phyloP scores from a whole-genome alignment of 495 filamentous ascomycete species.

The Talaromyces trachyspermus region DNA sequence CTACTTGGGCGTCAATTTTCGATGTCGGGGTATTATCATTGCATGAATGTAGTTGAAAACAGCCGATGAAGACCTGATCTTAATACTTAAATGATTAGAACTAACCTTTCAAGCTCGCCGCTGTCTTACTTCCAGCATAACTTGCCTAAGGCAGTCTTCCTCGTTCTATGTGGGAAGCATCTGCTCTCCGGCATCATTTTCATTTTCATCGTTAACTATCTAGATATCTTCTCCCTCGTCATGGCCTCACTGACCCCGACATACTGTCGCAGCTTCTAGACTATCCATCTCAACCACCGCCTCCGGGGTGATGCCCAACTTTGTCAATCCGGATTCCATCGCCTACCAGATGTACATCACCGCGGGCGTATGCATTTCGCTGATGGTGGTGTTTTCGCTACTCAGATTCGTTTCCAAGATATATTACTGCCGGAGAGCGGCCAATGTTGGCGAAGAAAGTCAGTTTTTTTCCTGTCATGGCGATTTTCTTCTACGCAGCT shows the following conservation, averaged over 20 bases:
- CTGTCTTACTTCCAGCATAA: neutral
- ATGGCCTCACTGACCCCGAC: conserved; percentile 8
- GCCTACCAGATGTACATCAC: conserved; percentile 8
- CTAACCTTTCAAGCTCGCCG: neutral
- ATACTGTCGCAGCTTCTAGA: conserved; percentile 4
- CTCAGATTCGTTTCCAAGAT: neutral
- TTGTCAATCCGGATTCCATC: conserved; percentile 8
- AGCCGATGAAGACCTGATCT: neutral
- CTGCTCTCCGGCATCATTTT: neutral
- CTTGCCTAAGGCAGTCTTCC: neutral
- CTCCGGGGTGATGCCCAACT: conserved; percentile 17
- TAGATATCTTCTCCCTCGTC: neutral
- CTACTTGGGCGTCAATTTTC: neutral
- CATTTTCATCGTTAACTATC: neutral
- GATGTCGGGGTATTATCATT: neutral
- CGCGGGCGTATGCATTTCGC: neutral
- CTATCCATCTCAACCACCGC: conserved; percentile 5
- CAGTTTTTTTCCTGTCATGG: neutral
- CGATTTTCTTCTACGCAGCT: neutral
- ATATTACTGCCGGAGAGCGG: neutral
- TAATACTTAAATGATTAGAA: neutral
- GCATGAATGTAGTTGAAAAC: neutral
- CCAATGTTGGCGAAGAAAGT: neutral
- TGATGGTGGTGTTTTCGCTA: neutral
- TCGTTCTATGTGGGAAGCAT: neutral